Percentiles rank a stretch among this genome's conserved stretches.
phyloP scores from a whole-genome alignment of 345 rosid genomes.

The Mangifera indica region DNA sequence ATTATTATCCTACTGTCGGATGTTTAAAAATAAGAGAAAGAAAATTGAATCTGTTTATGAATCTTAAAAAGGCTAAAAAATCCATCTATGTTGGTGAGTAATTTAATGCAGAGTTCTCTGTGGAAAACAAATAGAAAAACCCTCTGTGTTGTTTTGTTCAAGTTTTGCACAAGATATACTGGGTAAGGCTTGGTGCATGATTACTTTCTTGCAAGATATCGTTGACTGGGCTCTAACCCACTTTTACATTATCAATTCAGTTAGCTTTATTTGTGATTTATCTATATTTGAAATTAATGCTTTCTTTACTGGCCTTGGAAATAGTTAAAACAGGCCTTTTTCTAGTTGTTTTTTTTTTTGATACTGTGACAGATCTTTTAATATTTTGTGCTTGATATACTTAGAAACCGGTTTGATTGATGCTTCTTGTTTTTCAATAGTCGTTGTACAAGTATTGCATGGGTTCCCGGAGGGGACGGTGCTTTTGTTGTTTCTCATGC shows the following conservation, averaged over 20 bases:
- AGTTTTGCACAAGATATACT: background rate
- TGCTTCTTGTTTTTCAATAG: constrained; percentile 45
- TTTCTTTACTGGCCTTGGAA: background rate
- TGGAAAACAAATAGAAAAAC: background rate
- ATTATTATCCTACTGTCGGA: background rate
- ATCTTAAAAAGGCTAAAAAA: background rate
- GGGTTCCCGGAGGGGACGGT: constrained; percentile 99
- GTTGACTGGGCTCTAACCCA: background rate
- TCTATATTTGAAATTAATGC: background rate
- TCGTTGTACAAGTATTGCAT: constrained; percentile 84
- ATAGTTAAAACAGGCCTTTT: background rate
- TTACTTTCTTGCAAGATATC: background rate
- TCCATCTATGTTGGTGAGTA: background rate
- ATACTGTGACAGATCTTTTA: constrained; percentile 2
- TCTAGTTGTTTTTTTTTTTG: background rate
- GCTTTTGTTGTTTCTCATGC: constrained; percentile 93
- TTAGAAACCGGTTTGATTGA: constrained; percentile 10
- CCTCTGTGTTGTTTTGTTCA: background rate
- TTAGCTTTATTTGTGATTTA: background rate
- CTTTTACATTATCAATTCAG: background rate
- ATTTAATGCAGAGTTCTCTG: background rate
- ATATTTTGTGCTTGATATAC: background rate
- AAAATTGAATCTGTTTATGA: background rate
- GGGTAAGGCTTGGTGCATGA: background rate
- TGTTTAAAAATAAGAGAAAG: background rate